These are phyloP conservation scores for Hippophae gyantsensis DNA, from an alignment of 306 rosid genomes.

Conservation along the genomic window DNA sequence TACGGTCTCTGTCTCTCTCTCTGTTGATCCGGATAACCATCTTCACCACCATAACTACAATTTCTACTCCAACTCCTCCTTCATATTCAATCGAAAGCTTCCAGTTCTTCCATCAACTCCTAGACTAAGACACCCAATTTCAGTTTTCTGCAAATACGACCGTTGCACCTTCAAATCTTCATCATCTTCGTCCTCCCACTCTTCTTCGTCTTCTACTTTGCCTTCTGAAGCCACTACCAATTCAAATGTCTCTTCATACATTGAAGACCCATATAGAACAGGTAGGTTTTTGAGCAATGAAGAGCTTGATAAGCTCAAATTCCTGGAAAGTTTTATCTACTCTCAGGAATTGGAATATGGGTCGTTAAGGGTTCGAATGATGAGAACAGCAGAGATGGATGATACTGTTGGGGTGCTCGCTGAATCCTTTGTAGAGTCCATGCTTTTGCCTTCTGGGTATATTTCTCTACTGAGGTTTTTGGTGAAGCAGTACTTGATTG, in stretches of 20 bases:
- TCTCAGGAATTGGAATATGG: conserved; percentile 55
- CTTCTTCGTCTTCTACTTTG: conserved; percentile 17
- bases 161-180: conserved; percentile 37
- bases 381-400: conserved; percentile 57
- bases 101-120: conserved; percentile 14
- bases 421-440: conserved; percentile 69
- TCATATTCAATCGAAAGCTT: conserved; percentile 23
- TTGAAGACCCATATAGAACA: conserved; percentile 40
- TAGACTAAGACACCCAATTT: conserved; percentile 22
- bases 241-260: conserved; percentile 18
- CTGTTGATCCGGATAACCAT: conserved; percentile 36
- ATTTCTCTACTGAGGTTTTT: conserved; percentile 42
- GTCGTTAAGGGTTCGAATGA: conserved; percentile 57
- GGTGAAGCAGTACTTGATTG: conserved; percentile 66
- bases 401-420: conserved; percentile 52
- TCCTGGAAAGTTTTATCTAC: conserved; percentile 45
- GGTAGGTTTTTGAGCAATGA: conserved; percentile 53
- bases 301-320: conserved; percentile 47
- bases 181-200: conserved; percentile 29
- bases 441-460: conserved; percentile 55
- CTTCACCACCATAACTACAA: conserved; percentile 16
- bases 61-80: conserved; percentile 5
- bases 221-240: conserved; percentile 8
- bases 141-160: conserved; percentile 8
- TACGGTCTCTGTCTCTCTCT: conserved; percentile 37